Base-by-base conservation (phyloP, 257 asterid genomes). In the Solanum sparsipilum region DNA sequence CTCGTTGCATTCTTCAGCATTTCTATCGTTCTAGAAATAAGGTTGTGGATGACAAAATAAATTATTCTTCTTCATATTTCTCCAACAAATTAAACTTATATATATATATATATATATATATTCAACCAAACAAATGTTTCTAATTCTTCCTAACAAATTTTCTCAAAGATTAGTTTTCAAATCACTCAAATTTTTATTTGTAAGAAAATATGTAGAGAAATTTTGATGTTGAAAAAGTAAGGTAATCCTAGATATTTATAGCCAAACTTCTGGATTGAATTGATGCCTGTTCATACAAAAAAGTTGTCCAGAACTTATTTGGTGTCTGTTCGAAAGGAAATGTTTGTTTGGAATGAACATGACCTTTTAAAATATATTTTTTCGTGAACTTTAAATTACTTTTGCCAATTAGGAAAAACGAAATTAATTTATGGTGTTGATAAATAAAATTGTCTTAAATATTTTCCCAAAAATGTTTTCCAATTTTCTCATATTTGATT, bases 11-110 rank as follows among this genome's bases (percentile, higher is more conserved):
- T 97, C 8, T 93, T 95, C 90, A 21, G 88, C 86, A 73, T 87
- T 56, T 39, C 94, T 31, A 86, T 91, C 31, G 32, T 92, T 88
- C 87, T 94, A 29, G 98, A 97, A 94, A 73, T 97, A 32, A 93
- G 94, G 90, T 41, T 92, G 89, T 87, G 92, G 87, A 88, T 73
- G 89, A 91, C 29, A 36, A 85, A 93, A 65, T 81, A 81, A n/a
- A 46, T 38, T 75, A 35, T 39, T 39, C 23, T 23, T 76, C n/a
- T 78, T 78, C 63, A 78, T 78, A 78, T 39, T 76, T 39, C 84
- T 38, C 44, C 58, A 23, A 76, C 8, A 76, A 36, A 10, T 34
- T 41, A 36, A 63, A 63, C 71, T 46, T 46, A 1, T 73, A 18
- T 3, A 56, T 5, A 35, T 35, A 35, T 38, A 35, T 35, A 35